phyloP scores from a whole-genome alignment of 2,329 filamentous ascomycete genomes.

The Boeremia exigua region DNA sequence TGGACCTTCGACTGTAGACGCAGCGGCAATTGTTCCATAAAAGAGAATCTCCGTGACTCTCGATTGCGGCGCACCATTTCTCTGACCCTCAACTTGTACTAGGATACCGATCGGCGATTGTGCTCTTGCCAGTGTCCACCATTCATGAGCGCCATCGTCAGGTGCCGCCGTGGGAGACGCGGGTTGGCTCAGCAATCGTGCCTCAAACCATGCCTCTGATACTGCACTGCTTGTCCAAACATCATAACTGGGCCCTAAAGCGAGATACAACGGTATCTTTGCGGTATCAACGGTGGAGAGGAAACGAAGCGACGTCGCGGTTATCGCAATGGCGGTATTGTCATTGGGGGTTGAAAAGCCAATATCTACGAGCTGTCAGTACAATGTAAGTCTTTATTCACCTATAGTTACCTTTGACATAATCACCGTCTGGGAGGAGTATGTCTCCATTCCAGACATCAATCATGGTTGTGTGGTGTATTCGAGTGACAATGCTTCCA shows the following conservation, averaged over 20 bases:
- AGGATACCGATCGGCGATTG: constrained; percentile 52
- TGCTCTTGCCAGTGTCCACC: constrained; percentile 47
- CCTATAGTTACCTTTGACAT: constrained; percentile 31
- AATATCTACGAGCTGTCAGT: constrained; percentile 30
- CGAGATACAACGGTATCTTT: constrained; percentile 50
- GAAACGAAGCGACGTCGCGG: constrained; percentile 38
- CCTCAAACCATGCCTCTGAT: constrained; percentile 51
- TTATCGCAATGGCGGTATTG: constrained; percentile 24
- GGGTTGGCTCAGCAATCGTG: constrained; percentile 38
- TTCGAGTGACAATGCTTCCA: not conserved
- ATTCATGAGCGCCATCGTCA: constrained; percentile 22
- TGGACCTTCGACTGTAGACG: constrained; percentile 20
- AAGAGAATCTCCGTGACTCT: constrained; percentile 54
- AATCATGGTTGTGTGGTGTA: constrained; percentile 26
- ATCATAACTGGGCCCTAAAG: constrained; percentile 45
- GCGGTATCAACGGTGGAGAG: constrained; percentile 49
- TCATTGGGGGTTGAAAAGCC: constrained; percentile 32
- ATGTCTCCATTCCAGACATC: constrained; percentile 47
- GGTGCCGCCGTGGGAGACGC: not conserved
- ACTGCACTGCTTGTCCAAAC: constrained; percentile 45
- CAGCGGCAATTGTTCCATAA: constrained; percentile 47
- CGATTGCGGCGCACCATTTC: constrained; percentile 8
- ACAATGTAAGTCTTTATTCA: not conserved
- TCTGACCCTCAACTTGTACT: constrained; percentile 33
- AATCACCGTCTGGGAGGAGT: constrained; percentile 32